Evolutionary conservation across 2,329 filamentous ascomycete species (phyloP), one percentile per base, ranked within the genome.

Genomic region (Hymenoscyphus infarciens): DNA sequence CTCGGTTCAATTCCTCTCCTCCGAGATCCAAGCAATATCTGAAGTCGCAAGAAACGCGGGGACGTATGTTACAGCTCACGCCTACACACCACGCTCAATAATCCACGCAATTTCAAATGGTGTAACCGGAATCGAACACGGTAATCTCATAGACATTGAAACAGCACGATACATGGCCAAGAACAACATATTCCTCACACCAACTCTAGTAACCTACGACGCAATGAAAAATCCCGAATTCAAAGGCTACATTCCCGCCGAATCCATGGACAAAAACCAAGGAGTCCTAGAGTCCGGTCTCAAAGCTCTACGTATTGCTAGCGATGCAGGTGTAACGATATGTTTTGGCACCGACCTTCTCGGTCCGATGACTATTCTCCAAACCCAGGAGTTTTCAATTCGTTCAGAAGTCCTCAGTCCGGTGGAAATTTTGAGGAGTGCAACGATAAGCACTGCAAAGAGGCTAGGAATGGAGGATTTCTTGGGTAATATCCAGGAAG

Each of bases 71-170:
- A 86, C 83, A 1, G 80, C 81, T 2, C 84, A 87, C 67, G 82
- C 82, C 0, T 86, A 87, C 70, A 86, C 83, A 0, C 78, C 81
- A 2, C 71, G 74, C 52, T 79, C 82, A 0, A 85, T 87, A 42
- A 76, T 78, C 5, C 82, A 84, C 63, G 81, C 81, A 1, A 75
- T 87, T 22, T 76, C 80, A 16, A 81, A 85, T 57, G 84, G 82
- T 7, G 81, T 82, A 0, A 75, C 69, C n/a, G 82, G 82, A 1
- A 85, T 86, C 65, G 83, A 87, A 64, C 84, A 86, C 66, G 86
- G 85, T 27, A 81, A 84, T 15, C 76, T 87, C n/a, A 75, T 87
- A 59, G 87, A 90, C 73, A 82, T 85, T 68, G 77, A 81, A 31
- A 81, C 79, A 2, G 80, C 82, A 0, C 70, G 74, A 55, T 73